Evolutionary conservation across 2,329 filamentous ascomycete genomes (phyloP), one percentile per base, ranked within the genome.

Genomic region (Diatrype stigma): DNA sequence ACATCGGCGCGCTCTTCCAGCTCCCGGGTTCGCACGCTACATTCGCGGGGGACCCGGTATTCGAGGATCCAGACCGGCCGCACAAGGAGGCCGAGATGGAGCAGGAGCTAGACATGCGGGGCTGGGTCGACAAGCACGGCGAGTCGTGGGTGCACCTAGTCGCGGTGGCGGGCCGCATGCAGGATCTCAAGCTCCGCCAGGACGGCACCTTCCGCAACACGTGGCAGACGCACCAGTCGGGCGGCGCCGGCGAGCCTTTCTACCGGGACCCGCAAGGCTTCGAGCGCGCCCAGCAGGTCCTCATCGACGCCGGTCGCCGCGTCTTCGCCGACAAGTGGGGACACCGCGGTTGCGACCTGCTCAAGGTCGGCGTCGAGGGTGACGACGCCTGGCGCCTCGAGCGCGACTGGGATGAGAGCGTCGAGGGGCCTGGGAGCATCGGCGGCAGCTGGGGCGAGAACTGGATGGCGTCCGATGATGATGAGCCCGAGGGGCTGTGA

Each of bases 201-300:
- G 26, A 56, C 16, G 58, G 56, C n/a, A 45, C 53, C 50, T 19
- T 56, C 34, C 60, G 71, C 22, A 74, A 73, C 55, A 63, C 56
- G 4, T 75, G 73, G 71, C 72, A 75, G 53, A 59, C 57, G 1
- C 58, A 63, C n/a, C 74, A 76, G 54, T 57, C 54, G 0, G 73
- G 73, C 6, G 74, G 74, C 1, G 46, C 67, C 17, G 70, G 67
- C 10, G 74, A 77, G 50, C 73, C 74, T 1, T 76, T 69, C 56
- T 73, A 74, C 59, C 61, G 68, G 35, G 67, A 75, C 51, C 56
- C 65, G 0, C 64, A 64, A 10, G 73, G 70, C 1, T 72, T 73
- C 55, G 60, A 65, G 16, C 46, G 48, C 3, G 70, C 63, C 0
- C 51, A 72, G n/a, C 50, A 61, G 45, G 65, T 62, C 50, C 58